Evolutionary conservation across 192 early-diverging fungal genomes (phyloP), one percentile per base, ranked within the genome.

Genomic region (Podila verticillata): DNA sequence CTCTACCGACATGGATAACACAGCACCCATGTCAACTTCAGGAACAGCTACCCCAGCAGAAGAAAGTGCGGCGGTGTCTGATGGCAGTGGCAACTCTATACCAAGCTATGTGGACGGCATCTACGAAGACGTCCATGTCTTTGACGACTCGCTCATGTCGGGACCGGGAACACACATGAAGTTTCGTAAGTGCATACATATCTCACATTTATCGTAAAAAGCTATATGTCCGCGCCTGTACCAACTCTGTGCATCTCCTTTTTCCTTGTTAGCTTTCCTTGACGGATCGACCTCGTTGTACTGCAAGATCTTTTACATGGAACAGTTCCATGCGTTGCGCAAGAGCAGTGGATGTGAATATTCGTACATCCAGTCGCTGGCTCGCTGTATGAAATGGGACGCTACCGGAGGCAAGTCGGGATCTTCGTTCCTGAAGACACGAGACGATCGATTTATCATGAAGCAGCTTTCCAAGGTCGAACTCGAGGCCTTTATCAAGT

Each of bases 271-370:
- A 89, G 86, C 89, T 31, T 95, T 95, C 54, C 86, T 89, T 26
- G 92, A 94, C 57, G 94, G 91, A 1, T 86, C 89, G 17, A 92
- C 93, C 10, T 91, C 90, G 68, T 88, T 98, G 58, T 87, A 90
- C 64, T 98, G 97, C 89, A 94, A 94, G 66, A 93, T 96, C 12
- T 97, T 93, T 78, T 98, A 91, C 81, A 91, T 95, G 12, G 93
- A 95, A 72, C 94, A 98, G 82, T 98, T 98, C 77, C 95, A 97
- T 81, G 93, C 91, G 0, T 73, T 98, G 61, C 88, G 97, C 24
- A 88, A 91, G 8, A 92, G 93, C 60, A 94, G 94, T 65, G 95
- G 93, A 9, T 93, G 93, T 59, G 94, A 95, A 31, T 90, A 92
- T 59, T 91, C 86, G 39, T 97, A 91, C 71, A 90, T 96, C 30